These are phyloP conservation scores for Termitomyces heimii DNA, from an alignment of 768 basidiomycete species.

Conservation along the genomic window DNA sequence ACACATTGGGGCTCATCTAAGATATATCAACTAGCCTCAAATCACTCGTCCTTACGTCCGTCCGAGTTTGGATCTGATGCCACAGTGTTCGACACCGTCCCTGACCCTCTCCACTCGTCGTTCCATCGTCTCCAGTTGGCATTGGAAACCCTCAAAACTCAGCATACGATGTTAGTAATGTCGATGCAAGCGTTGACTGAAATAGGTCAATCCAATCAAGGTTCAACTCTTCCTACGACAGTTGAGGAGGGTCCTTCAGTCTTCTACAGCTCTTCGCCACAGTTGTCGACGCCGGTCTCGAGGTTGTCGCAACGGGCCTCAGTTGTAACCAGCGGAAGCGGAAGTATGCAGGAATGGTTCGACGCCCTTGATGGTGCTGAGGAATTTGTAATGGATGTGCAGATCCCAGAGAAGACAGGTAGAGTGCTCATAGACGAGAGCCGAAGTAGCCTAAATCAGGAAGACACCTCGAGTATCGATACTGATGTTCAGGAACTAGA, in stretches of 20 bases:
- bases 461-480: slow-evolving; percentile 47
- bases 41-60: slow-evolving; percentile 15
- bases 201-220: slow-evolving; percentile 19
- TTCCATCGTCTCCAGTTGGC: slow-evolving; percentile 41
- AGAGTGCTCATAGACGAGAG: slow-evolving; percentile 33
- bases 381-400: slow-evolving; percentile 60
- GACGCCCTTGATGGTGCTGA: slow-evolving; percentile 70
- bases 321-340: slow-evolving; percentile 42
- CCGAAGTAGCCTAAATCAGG: slow-evolving; percentile 29
- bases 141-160: slow-evolving; percentile 50
- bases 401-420: slow-evolving; percentile 36
- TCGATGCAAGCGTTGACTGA: slow-evolving; percentile 33
- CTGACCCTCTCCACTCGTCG: slow-evolving; percentile 14
- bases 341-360: slow-evolving; percentile 63
- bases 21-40: slow-evolving; percentile 13
- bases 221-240: slow-evolving; percentile 37
- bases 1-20: neutral
- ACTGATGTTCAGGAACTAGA: slow-evolving; percentile 30
- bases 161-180: slow-evolving; percentile 48
- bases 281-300: slow-evolving; percentile 21
- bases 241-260: slow-evolving; percentile 34
- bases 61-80: slow-evolving; percentile 15
- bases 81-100: neutral
- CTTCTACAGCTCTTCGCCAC: slow-evolving; percentile 12
- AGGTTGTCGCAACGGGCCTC: slow-evolving; percentile 39